phyloP scores from a whole-genome alignment of 140 eudicot genomes.

The Anethum foeniculum region DNA sequence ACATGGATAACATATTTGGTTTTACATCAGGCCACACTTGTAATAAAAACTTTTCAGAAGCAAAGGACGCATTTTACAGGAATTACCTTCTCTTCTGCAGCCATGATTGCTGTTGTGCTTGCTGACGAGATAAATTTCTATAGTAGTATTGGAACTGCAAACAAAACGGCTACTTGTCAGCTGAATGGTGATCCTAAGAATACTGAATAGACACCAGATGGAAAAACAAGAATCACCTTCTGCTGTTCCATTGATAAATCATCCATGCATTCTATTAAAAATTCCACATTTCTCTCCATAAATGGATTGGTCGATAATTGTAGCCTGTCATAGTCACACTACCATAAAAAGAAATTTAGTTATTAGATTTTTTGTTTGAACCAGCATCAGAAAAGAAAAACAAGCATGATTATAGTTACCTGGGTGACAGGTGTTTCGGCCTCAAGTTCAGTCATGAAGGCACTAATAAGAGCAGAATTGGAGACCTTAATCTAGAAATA shows the following conservation, averaged over 20 bases:
- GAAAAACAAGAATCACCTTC: constrained; percentile 37
- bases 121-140: constrained; percentile 83
- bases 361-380: constrained; percentile 7
- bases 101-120: constrained; percentile 98
- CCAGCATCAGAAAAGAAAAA: not conserved
- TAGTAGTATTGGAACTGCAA: constrained; percentile 82
- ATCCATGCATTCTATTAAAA: constrained; percentile 93
- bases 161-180: constrained; percentile 10
- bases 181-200: not conserved
- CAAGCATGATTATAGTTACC: constrained; percentile 27
- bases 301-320: constrained; percentile 75
- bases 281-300: constrained; percentile 89
- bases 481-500: constrained; percentile 78
- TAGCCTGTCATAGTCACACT: constrained; percentile 93
- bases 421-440: constrained; percentile 79
- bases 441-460: constrained; percentile 86
- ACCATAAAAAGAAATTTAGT: constrained; percentile 9
- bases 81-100: constrained; percentile 91
- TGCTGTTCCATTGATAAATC: constrained; percentile 93
- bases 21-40: not conserved
- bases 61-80: not conserved
- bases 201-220: not conserved
- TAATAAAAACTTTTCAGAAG: not conserved
- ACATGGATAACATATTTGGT: not conserved
- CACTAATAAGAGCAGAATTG: constrained; percentile 84